A percentile compares a stretch with the other conserved stretches of the same genome.
Conservation (phyloP, 2,329 filamentous ascomycete species). For the Calonectria ilicicola region DNA sequence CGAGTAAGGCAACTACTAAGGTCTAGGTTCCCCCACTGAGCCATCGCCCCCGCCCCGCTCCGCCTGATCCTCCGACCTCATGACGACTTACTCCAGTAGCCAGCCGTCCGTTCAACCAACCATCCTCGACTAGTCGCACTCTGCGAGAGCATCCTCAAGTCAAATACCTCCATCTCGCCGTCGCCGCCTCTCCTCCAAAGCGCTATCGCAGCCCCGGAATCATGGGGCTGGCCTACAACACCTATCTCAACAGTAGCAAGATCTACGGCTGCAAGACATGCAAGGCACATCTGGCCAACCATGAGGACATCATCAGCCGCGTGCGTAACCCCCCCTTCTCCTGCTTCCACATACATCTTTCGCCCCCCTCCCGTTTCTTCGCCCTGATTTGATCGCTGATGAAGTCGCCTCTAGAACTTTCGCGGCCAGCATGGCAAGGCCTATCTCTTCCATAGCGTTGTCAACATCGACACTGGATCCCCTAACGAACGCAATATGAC, state of each 20-base stretch:
- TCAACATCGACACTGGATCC: conserved; percentile 87
- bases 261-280: conserved; percentile 95
- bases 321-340: conserved; percentile 66
- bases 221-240: conserved; percentile 94
- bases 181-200: background rate
- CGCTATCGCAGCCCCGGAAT: conserved; percentile 34
- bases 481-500: conserved; percentile 98
- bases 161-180: conserved; percentile 10
- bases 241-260: conserved; percentile 86
- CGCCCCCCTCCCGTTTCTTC: background rate
- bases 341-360: background rate
- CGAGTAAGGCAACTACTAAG: background rate
- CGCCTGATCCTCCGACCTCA: conserved; percentile 37
- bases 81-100: conserved; percentile 32
- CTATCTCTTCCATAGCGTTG: conserved; percentile 93
- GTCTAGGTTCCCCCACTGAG: background rate
- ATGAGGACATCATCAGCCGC: conserved; percentile 94
- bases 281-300: conserved; percentile 95
- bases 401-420: conserved; percentile 78
- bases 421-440: conserved; percentile 98
- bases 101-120: background rate
- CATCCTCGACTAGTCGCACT: conserved; percentile 6
- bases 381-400: conserved; percentile 18
- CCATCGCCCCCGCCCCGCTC: conserved; percentile 25
- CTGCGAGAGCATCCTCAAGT: conserved; percentile 17